These are phyloP conservation scores for Aspergillus bridgeri DNA, from an alignment of 495 filamentous ascomycete species.

Conservation along the genomic window DNA sequence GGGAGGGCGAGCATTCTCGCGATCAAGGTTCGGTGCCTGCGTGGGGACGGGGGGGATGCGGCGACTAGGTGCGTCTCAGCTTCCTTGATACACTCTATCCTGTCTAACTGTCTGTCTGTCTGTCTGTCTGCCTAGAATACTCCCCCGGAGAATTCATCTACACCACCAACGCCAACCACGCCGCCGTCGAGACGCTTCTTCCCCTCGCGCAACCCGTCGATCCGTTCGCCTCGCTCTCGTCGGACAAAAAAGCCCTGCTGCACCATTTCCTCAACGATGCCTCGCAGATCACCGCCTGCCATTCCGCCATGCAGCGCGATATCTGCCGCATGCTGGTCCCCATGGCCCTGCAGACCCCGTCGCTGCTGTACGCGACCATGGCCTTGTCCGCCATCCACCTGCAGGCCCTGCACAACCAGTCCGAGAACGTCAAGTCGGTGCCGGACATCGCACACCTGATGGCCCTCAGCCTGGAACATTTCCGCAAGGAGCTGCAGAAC, in stretches of 20 bases:
- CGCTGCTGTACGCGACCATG: constrained; percentile 44
- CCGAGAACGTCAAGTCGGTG: constrained; percentile 40
- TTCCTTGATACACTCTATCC: not conserved
- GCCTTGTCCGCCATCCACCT: constrained; percentile 48
- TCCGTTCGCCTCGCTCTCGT: constrained; percentile 40
- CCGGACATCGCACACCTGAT: constrained; percentile 45
- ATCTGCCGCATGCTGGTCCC: constrained; percentile 48
- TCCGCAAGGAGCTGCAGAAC: constrained; percentile 41
- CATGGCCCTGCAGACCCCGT: constrained; percentile 46
- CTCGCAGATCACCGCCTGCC: constrained; percentile 44
- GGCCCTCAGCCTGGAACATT: constrained; percentile 45
- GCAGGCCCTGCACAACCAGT: constrained; percentile 41
- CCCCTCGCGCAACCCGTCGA: constrained; percentile 34
- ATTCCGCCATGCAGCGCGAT: constrained; percentile 44
- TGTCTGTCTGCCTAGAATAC: constrained; percentile 30
- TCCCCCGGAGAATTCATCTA: constrained; percentile 48
- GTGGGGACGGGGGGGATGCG: constrained; percentile 43
- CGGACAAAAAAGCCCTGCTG: constrained; percentile 38
- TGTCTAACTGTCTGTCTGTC: constrained; percentile 4
- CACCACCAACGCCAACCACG: constrained; percentile 32
- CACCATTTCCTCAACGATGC: constrained; percentile 48
- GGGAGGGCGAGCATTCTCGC: constrained; percentile 36
- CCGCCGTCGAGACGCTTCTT: constrained; percentile 23
- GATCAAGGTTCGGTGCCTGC: constrained; percentile 46
- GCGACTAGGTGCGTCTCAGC: constrained; percentile 31